Conservation (phyloP, 441 rosid species). For the Rhodomyrtus psidioides region DNA sequence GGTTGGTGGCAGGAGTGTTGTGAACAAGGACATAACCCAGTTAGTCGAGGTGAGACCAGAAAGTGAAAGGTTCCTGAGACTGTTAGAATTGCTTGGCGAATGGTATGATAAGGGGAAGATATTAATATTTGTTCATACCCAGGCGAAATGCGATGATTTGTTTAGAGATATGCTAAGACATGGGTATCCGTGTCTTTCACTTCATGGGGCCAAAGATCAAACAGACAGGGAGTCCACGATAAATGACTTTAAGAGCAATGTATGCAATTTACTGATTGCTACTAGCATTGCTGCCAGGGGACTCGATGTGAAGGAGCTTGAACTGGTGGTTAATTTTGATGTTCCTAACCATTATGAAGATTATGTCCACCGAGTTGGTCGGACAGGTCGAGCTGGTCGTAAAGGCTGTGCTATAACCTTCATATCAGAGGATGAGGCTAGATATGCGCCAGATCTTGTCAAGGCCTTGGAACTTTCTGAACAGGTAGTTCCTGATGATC, state of each 20-base stretch:
- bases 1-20: constrained; percentile 98
- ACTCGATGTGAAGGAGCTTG: constrained; percentile 93
- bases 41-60: constrained; percentile 90
- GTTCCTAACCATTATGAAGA: constrained; percentile 85
- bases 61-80: constrained; percentile 71
- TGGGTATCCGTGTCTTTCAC: constrained; percentile 90
- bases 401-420: constrained; percentile 93
- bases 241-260: constrained; percentile 77
- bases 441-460: constrained; percentile 90
- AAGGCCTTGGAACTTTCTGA: constrained; percentile 92
- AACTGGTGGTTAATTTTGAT: constrained; percentile 79
- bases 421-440: constrained; percentile 80
- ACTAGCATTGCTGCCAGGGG: constrained; percentile 97
- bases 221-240: constrained; percentile 89
- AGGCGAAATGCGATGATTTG: constrained; percentile 83
- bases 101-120: constrained; percentile 95
- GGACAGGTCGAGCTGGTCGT: constrained; percentile 93
- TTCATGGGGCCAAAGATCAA: constrained; percentile 95
- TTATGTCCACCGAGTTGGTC: constrained; percentile 91
- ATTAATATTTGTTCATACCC: constrained; percentile 76
- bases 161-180: constrained; percentile 67
- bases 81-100: constrained; percentile 85
- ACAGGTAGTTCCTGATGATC: constrained; percentile 85
- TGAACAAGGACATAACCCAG: constrained; percentile 81
- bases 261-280: constrained; percentile 81